Percentiles rank a stretch among this genome's conserved stretches.
phyloP scores from a whole-genome alignment of 2,329 filamentous ascomycete species.

The Colletotrichum sp. region DNA sequence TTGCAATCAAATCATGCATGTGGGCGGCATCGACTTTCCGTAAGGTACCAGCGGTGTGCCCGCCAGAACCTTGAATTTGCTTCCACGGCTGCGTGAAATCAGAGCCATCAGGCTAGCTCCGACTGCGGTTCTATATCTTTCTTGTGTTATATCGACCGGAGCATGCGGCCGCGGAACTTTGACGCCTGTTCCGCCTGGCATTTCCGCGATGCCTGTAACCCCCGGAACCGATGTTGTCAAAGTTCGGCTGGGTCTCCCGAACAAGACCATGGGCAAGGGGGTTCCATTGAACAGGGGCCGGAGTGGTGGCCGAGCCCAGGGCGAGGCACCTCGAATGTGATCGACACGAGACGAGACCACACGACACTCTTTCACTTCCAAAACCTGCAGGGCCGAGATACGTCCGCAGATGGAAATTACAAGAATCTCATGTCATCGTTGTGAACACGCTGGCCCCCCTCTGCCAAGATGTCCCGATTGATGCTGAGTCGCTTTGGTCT shows the following conservation, averaged over 20 bases:
- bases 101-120: neutral
- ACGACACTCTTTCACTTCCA: neutral
- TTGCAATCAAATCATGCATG: neutral
- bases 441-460: neutral
- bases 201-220: neutral
- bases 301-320: neutral
- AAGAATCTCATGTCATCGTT: neutral
- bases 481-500: neutral
- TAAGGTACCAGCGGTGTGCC: neutral
- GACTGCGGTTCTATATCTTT: neutral
- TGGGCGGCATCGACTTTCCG: neutral
- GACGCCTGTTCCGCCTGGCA: neutral
- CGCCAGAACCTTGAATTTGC: neutral
- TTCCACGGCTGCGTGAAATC: neutral
- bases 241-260: neutral
- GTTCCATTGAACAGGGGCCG: neutral
- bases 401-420: neutral
- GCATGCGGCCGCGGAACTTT: neutral
- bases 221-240: neutral
- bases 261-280: neutral
- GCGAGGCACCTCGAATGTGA: neutral
- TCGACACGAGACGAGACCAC: conserved; percentile 1
- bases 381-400: neutral
- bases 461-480: neutral
- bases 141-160: neutral